Base-by-base conservation (phyloP, 805 yeast genomes). In the Candida takata region DNA sequence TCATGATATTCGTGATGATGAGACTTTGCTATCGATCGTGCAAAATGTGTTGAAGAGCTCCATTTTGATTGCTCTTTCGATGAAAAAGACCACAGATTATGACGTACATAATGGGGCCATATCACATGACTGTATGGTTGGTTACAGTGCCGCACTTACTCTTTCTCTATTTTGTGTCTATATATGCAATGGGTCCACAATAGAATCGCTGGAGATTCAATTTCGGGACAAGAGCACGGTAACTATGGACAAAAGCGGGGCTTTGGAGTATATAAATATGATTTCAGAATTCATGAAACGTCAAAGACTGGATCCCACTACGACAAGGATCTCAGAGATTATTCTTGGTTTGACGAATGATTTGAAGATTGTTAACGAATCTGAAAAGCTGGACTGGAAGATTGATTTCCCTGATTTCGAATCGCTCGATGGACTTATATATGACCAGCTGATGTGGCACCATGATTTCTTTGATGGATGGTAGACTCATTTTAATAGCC, bases 121-220 rank as follows among this genome's bases (percentile, higher is more conserved):
- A n/a, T 63, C 65, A 24, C 55, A 58, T 25, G 75, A 69, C 41
- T 61, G 67, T 26, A 65, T 66, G 45, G 58, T 60, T 45, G 67
- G 64, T 6, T 69, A 69, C 42, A 60, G 61, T 40, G 64, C 71
- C 2, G 59, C 61, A 1, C 57, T 69, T 60, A 61, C 61, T 0
- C 47, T 68, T 18, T 60, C 69, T 3, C 43, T 67, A 31, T 58
- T 68, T n/a, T 64, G 61, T 37, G 60, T 69, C 27, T 51, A 53
- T 29, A 34, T 57, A 21, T 46, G 51, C 15, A 52, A 52, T 33
- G 24, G 43, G 0, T 47, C 53, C 5, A 52, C 45, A 27, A 50
- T 45, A 28, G 35, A 46, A 29, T 36, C 36, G 29, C 43, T 50
- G 20, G 20, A 48, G 15, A 19, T 33, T 7, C 19, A 40, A 4